Conservation (phyloP, 169 alveolate genomes). For the Eimeria zaria region DNA sequence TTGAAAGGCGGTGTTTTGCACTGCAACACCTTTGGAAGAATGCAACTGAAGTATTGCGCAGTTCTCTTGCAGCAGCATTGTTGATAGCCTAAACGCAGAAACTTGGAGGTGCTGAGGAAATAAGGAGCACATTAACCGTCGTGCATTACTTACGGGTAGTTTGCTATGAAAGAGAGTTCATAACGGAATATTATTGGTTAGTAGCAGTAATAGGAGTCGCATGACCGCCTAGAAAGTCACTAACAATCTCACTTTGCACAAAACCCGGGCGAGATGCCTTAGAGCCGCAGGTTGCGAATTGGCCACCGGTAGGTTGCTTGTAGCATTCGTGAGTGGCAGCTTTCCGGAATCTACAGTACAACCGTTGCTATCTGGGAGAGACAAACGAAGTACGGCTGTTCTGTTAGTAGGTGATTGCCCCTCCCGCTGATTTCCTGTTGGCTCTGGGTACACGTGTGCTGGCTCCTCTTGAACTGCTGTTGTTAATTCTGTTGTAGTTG, state of each 20-base stretch:
- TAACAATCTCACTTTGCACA: constrained; percentile 20
- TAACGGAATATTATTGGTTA: neutral
- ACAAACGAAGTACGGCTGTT: neutral
- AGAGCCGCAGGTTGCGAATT: constrained; percentile 19
- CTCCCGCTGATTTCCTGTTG: neutral
- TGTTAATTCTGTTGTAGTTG: neutral
- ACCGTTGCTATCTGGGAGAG: neutral
- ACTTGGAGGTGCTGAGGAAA: neutral
- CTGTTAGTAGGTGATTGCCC: neutral
- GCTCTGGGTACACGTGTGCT: neutral
- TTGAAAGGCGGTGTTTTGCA: neutral
- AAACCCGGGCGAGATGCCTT: constrained; percentile 43
- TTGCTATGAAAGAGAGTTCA: neutral
- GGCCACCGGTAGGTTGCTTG: neutral
- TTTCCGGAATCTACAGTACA: neutral
- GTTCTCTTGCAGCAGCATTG: neutral
- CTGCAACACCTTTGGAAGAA: neutral
- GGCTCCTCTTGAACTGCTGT: neutral
- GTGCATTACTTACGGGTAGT: neutral
- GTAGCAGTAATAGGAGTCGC: neutral
- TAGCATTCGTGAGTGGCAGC: neutral
- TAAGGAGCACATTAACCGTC: neutral
- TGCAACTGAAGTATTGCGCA: neutral
- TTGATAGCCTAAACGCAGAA: constrained; percentile 8
- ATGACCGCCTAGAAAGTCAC: neutral